Base-by-base conservation (phyloP, 2,329 filamentous ascomycete species). In the Aspergillus persii region DNA sequence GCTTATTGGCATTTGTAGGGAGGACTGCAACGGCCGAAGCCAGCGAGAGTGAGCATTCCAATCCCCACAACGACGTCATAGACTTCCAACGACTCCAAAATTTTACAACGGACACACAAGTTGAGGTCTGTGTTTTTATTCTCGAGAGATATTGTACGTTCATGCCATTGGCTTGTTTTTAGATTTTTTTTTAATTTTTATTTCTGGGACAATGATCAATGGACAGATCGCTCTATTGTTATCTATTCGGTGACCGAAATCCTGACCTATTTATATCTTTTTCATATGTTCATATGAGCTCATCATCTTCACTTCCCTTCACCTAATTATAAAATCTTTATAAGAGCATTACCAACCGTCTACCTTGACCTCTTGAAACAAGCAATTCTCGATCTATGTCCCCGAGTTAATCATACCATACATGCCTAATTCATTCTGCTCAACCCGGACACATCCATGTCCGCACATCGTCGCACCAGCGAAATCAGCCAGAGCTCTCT, bases 401-500 rank as follows among this genome's bases (percentile, higher is more conserved):
- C 1, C 2, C 18, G 18, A 23, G 18, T 23, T 23, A 23, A 23
- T 23, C 18, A 23, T 23, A 23, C 15, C 36, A 41, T 41, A n/a
- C 15, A 41, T 41, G 36, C 15, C 36, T 41, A n/a, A n/a, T 2
- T 11, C 36, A 4, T 15, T 7, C 36, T n/a, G 1, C 6, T n/a
- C 30, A 5, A 31, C 5, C 36, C 36, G 36, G 36, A 41, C 36
- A n/a, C 36, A 41, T n/a, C 36, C 41, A 58, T 58, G 56, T 48
- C 41, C 46, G 23, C 18, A 11, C 8, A 36, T 9, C 55, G 56
- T 23, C 56, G 50, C 23, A 29, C 36, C 26, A 58, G 56, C 4
- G n/a, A 12, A 12, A 46, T 47, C 8, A 61, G 59, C 30, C 56
- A 56, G 33, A 50, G 15, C 46, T 61, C 59, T 3, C 33, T 59